Evolutionary conservation across 345 rosid genomes (phyloP).

Genomic region (Eutrema heterophyllum): DNA sequence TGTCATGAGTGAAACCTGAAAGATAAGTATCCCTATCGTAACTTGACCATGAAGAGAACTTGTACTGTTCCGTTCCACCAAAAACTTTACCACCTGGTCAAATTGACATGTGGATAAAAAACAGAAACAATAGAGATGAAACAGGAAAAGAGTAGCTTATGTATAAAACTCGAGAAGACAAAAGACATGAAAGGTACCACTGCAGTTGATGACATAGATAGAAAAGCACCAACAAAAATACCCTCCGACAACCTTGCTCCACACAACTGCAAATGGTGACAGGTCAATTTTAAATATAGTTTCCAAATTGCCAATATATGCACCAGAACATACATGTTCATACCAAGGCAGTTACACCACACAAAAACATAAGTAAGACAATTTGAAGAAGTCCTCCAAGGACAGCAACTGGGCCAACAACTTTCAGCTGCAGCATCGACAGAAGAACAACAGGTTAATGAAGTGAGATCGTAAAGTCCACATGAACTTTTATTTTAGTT

Average conservation of each 20-base stretch:
- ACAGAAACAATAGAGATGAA: conserved; percentile 1
- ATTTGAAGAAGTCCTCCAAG: conserved; percentile 94
- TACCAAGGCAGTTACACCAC: conserved; percentile 77
- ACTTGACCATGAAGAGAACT: conserved; percentile 95
- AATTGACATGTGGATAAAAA: conserved; percentile 17
- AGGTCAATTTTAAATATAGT: neutral
- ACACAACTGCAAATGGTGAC: conserved; percentile 59
- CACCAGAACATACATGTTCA: conserved; percentile 18
- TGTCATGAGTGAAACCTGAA: conserved; percentile 58
- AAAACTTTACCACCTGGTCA: conserved; percentile 86
- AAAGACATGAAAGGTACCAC: conserved; percentile 59
- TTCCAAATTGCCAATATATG: neutral
- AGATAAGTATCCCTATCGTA: conserved; percentile 90
- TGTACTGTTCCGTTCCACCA: conserved; percentile 67
- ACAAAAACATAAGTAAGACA: conserved; percentile 67
- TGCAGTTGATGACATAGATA: conserved; percentile 98
- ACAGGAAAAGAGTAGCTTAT: neutral
- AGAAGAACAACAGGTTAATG: conserved; percentile 24
- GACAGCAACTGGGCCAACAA: conserved; percentile 94
- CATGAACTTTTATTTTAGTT: neutral
- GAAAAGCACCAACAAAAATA: conserved; percentile 86
- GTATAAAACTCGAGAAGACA: neutral
- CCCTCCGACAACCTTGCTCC: conserved; percentile 98
- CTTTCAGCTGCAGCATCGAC: conserved; percentile 66
- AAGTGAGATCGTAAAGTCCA: neutral